A percentile compares a stretch with the other conserved stretches of the same genome.
phyloP scores from a whole-genome alignment of 371 early-diverging fungal genomes.

The Mucor irregularis region DNA sequence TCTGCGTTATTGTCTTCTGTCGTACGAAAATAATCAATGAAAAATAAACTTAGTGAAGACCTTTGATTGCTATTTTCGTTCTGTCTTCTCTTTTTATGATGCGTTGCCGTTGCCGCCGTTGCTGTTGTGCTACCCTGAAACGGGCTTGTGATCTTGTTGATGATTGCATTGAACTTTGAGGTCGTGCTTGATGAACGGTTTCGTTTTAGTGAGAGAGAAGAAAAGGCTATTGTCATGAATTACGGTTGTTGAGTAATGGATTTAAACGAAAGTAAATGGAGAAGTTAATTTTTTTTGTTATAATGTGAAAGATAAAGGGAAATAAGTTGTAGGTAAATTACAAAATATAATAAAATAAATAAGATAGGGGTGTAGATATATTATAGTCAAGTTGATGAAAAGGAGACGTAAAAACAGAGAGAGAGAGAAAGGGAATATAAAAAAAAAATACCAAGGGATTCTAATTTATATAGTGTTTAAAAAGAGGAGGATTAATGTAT shows the following conservation, averaged over 20 bases:
- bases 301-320: too few species aligned
- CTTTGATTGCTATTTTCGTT: not conserved
- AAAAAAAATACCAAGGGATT: not conserved
- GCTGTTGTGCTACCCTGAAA: too few species aligned
- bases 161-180: slow-evolving; percentile 3
- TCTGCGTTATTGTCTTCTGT: not conserved
- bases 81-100: slow-evolving; percentile 6
- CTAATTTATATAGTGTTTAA: not conserved
- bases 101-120: too few species aligned
- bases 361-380: too few species aligned
- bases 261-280: too few species aligned
- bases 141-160: slow-evolving; percentile 10
- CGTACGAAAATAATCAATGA: slow-evolving; percentile 17
- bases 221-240: slow-evolving; percentile 17
- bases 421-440: not conserved
- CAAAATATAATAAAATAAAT: not conserved
- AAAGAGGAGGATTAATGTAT: not conserved
- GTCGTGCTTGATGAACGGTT: slow-evolving; percentile 10
- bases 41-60: slow-evolving; percentile 4
- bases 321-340: too few species aligned
- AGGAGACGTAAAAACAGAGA: not conserved
- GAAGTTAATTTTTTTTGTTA: too few species aligned
- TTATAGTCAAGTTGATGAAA: too few species aligned
- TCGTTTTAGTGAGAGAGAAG: slow-evolving; percentile 20
- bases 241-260: too few species aligned